These are phyloP conservation scores for Penicillium hordei DNA, from an alignment of 2,329 filamentous ascomycete species.

Conservation along the genomic window DNA sequence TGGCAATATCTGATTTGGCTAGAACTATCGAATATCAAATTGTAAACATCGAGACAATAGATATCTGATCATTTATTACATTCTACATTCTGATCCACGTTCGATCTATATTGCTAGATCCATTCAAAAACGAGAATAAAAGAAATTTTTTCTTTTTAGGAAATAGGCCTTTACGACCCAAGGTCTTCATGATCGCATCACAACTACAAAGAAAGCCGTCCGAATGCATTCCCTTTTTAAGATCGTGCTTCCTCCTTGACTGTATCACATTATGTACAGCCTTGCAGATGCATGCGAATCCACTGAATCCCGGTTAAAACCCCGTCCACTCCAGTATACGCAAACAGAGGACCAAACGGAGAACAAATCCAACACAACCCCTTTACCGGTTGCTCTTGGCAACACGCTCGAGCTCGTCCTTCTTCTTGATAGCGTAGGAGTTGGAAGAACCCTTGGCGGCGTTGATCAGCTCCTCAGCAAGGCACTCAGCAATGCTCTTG, in stretches of 20 bases:
- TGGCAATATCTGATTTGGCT: neutral
- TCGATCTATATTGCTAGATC: conserved; percentile 1
- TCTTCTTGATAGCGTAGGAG: conserved; percentile 99
- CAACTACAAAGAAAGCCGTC: conserved; percentile 45
- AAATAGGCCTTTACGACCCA: conserved; percentile 26
- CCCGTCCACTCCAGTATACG: conserved; percentile 44
- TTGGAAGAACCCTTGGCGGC: conserved; percentile 99
- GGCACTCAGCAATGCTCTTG: conserved; percentile 99
- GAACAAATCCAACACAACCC: conserved; percentile 39
- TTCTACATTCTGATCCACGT: no score
- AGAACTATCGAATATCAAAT: conserved; percentile 1
- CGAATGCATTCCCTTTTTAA: conserved; percentile 39
- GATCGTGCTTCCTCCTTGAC: conserved; percentile 40
- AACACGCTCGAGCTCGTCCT: conserved; percentile 99
- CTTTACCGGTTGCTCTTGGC: conserved; percentile 99
- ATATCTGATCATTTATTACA: neutral
- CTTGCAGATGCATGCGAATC: conserved; percentile 44
- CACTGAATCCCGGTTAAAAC: conserved; percentile 42
- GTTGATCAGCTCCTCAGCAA: conserved; percentile 99
- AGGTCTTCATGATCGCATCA: conserved; percentile 45
- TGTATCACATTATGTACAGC: conserved; percentile 43
- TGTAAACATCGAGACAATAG: neutral
- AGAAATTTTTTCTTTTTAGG: conserved; percentile 30
- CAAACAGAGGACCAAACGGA: conserved; percentile 43
- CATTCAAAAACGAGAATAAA: conserved; percentile 13